phyloP scores from a whole-genome alignment of 306 rosid genomes.

The Argentina anserina region DNA sequence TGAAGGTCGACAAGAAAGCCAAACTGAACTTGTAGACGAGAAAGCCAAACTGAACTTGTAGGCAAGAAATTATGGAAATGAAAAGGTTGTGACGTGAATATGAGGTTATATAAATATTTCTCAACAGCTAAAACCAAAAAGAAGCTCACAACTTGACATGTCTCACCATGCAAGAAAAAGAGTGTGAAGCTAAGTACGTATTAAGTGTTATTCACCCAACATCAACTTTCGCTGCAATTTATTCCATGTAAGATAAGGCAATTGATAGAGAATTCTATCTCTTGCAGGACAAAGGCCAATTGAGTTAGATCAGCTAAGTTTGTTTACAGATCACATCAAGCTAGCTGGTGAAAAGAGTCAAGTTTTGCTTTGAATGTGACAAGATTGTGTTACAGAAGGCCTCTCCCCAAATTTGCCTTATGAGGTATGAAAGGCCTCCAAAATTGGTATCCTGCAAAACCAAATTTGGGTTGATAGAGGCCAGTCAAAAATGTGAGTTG shows the following conservation, averaged over 20 bases:
- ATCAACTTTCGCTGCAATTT: not conserved
- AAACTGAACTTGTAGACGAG: not conserved
- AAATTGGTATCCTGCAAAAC: too few relatives aligned
- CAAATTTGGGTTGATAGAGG: too few relatives aligned
- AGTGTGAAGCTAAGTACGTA: not conserved
- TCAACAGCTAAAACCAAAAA: not conserved
- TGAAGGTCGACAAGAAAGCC: not conserved
- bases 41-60: not conserved
- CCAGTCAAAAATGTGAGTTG: too few relatives aligned
- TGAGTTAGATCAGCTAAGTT: not conserved
- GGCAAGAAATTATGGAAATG: constrained; percentile 2
- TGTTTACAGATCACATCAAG: not conserved
- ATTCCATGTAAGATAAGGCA: not conserved
- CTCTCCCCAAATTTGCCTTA: too few relatives aligned
- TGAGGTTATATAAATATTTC: not conserved
- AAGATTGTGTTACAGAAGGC: too few relatives aligned
- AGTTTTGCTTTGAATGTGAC: not conserved
- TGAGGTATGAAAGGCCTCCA: too few relatives aligned
- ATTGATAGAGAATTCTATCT: not conserved
- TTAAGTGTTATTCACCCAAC: not conserved
- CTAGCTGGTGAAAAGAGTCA: not conserved
- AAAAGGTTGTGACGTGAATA: constrained; percentile 20
- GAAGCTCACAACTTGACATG: not conserved
- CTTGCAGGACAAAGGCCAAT: not conserved
- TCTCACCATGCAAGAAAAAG: constrained; percentile 16